Base-by-base conservation (phyloP, 495 filamentous ascomycete genomes). In the Podospora didyma region DNA sequence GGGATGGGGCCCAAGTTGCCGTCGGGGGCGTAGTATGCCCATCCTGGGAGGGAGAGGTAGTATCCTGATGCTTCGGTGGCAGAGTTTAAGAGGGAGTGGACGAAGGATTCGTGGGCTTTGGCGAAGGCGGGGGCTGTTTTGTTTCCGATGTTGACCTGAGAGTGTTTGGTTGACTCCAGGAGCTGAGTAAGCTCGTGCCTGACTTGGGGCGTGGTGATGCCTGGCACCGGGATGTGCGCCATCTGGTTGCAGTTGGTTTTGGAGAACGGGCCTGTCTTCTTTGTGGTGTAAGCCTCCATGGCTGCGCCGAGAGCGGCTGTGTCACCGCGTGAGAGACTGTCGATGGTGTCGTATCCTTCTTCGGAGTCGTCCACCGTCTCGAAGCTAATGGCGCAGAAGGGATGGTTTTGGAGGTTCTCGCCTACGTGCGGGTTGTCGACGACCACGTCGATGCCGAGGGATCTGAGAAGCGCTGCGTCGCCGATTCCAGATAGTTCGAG, bases 251-350 rank as follows among this genome's bases (percentile, higher is more conserved):
- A 81, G 35, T 82, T 81, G 31, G 79, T 78, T 54, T 80, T 78
- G 57, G 88, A 84, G 22, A 76, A 71, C 10, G 68, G 51, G 2
- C 58, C 64, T n/a, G n/a, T n/a, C n/a, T n/a, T n/a, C n/a, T n/a
- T n/a, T n/a, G 20, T 56, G 53, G 0, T 51, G 20, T 62, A 62
- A 12, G 49, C 46, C 1, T 49, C 42, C 34, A 54, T 57, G 26
- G 60, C 63, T 31, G 59, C 44, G 20, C 76, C 77, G 17, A 82
- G 77, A 11, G 86, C 82, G 54, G 84, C 80, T 19, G 79, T 73
- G 21, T 73, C 62, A 62, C 88, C 80, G 20, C 88, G 84, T 23
- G 83, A 80, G 31, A 91, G 70, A 71, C 88, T 88, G 59, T 91
- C 86, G 39, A 88, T 84, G 10, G 88, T 88, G 62, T 92, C 88